These are phyloP conservation scores for Exophiala dermatitidis DNA, from an alignment of 2,329 filamentous ascomycete genomes.

Conservation along the genomic window DNA sequence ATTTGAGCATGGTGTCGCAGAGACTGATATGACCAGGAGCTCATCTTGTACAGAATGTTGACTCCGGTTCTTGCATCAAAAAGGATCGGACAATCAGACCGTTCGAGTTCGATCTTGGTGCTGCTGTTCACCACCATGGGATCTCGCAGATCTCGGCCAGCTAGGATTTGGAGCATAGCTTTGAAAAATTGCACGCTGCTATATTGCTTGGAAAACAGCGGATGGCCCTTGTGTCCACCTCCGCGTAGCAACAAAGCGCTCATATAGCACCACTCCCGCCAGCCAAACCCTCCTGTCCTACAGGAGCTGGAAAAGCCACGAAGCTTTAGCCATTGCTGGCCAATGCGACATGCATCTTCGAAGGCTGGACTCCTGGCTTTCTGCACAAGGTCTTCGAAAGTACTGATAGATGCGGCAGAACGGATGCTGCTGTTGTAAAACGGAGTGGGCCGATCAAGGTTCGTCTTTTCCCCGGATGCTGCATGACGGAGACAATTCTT, in stretches of 20 bases:
- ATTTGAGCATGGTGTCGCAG: constrained; percentile 67
- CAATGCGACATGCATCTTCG: constrained; percentile 76
- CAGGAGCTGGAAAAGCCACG: constrained; percentile 67
- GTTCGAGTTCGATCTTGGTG: constrained; percentile 33
- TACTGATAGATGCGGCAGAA: constrained; percentile 64
- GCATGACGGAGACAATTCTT: constrained; percentile 60
- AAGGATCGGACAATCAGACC: constrained; percentile 57
- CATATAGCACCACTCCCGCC: constrained; percentile 82
- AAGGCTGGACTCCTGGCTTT: constrained; percentile 63
- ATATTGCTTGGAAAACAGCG: constrained; percentile 68
- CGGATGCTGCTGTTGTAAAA: constrained; percentile 86
- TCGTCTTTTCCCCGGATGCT: constrained; percentile 10
- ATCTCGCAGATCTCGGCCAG: constrained; percentile 64
- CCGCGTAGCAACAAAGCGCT: constrained; percentile 72
- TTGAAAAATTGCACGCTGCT: constrained; percentile 94
- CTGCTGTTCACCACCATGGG: constrained; percentile 50
- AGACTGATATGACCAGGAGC: constrained; percentile 67
- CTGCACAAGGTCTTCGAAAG: constrained; percentile 70
- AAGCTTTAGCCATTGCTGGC: constrained; percentile 82
- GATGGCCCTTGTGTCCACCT: constrained; percentile 64
- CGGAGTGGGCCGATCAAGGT: constrained; percentile 50
- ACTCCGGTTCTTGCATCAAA: constrained; percentile 68
- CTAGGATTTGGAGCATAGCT: constrained; percentile 79
- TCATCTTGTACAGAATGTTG: constrained; percentile 89
- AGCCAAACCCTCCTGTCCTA: constrained; percentile 77